Conservation (phyloP, 2,329 filamentous ascomycete species). For the Didymella sp. region DNA sequence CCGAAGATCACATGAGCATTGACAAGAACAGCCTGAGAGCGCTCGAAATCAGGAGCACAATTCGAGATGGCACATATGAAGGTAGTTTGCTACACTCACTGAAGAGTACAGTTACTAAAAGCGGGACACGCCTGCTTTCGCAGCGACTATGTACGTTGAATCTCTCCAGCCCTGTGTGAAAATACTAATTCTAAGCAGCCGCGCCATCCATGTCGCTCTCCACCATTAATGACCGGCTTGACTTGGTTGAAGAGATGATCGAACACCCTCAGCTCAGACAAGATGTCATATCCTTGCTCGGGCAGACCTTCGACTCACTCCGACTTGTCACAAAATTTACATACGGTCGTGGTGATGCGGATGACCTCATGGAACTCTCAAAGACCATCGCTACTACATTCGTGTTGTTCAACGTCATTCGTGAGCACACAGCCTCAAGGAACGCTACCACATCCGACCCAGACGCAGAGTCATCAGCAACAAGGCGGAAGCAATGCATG, state of each 20-base stretch:
- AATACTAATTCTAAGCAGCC: conserved; percentile 49
- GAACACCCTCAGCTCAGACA: conserved; percentile 72
- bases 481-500: conserved; percentile 38
- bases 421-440: conserved; percentile 32
- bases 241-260: conserved; percentile 80
- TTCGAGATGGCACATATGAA: conserved; percentile 77
- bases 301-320: conserved; percentile 82
- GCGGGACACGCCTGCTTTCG: conserved; percentile 82
- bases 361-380: conserved; percentile 85
- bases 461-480: conserved; percentile 16
- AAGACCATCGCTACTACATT: conserved; percentile 79
- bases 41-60: conserved; percentile 85
- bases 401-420: conserved; percentile 61
- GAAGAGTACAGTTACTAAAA: conserved; percentile 87
- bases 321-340: conserved; percentile 94
- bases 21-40: conserved; percentile 91
- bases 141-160: conserved; percentile 73
- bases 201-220: conserved; percentile 87
- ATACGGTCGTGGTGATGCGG: conserved; percentile 86
- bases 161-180: not conserved
- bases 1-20: conserved; percentile 82
- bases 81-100: conserved; percentile 92
- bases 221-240: conserved; percentile 78
- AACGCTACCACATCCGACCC: conserved; percentile 21
- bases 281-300: conserved; percentile 70